Conservation (phyloP, 768 basidiomycete genomes). For the Xerocomus brunneocitrinus region DNA sequence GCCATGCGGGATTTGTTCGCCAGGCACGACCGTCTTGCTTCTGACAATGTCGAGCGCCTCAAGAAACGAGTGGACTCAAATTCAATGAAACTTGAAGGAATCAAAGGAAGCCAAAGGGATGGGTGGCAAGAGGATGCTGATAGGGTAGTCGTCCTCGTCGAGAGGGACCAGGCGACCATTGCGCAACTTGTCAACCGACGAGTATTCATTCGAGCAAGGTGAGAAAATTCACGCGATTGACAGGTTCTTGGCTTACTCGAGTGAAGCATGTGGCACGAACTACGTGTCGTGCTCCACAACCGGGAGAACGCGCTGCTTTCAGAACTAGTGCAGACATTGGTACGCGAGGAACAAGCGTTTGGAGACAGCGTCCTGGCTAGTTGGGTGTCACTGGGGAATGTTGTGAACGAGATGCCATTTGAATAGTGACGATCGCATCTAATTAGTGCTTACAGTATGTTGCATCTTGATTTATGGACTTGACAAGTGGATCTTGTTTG, state of each 20-base stretch:
- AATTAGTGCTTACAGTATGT: background rate
- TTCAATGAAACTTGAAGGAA: slow-evolving; percentile 69
- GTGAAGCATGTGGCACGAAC: slow-evolving; percentile 88
- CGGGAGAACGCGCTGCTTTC: slow-evolving; percentile 81
- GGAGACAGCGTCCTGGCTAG: slow-evolving; percentile 57
- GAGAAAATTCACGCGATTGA: slow-evolving; percentile 20
- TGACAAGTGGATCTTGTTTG: slow-evolving; percentile 8
- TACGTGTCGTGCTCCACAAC: slow-evolving; percentile 89
- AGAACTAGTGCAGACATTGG: slow-evolving; percentile 66
- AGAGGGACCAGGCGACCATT: slow-evolving; percentile 83
- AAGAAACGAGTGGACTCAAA: slow-evolving; percentile 80
- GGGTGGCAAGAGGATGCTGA: slow-evolving; percentile 88
- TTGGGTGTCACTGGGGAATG: slow-evolving; percentile 71
- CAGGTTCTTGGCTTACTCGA: slow-evolving; percentile 5
- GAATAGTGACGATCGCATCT: slow-evolving; percentile 45
- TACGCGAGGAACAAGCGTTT: slow-evolving; percentile 68
- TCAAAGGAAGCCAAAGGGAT: slow-evolving; percentile 67
- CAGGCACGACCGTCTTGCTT: slow-evolving; percentile 83
- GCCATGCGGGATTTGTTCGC: slow-evolving; percentile 83
- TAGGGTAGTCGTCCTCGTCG: slow-evolving; percentile 61
- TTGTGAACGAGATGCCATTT: slow-evolving; percentile 78
- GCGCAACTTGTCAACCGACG: slow-evolving; percentile 68
- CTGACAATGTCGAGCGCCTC: slow-evolving; percentile 83
- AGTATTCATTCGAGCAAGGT: slow-evolving; percentile 87
- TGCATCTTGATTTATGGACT: slow-evolving; percentile 15